Evolutionary conservation across 2,329 filamentous ascomycete genomes (phyloP).

Genomic region (Ceratocystis huliohia): DNA sequence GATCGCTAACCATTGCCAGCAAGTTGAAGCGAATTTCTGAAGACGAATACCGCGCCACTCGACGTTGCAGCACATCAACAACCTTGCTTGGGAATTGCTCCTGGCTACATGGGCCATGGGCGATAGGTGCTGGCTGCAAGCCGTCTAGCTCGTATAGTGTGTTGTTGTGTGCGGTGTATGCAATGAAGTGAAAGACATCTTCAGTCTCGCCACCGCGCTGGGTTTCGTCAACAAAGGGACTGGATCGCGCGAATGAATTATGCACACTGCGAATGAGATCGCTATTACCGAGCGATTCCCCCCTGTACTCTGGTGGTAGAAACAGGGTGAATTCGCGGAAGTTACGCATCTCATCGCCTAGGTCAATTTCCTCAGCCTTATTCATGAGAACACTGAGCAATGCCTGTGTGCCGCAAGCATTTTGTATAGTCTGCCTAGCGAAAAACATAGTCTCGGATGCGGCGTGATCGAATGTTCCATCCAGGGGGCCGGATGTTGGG

Average conservation of each 20-base stretch:
- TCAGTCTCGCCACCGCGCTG: constrained; percentile 58
- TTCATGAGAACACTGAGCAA: constrained; percentile 86
- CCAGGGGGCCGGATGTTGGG: constrained; percentile 51
- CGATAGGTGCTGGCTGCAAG: constrained; percentile 82
- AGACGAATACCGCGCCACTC: constrained; percentile 72
- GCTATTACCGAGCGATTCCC: constrained; percentile 49
- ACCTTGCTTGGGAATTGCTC: constrained; percentile 66
- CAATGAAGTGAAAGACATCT: constrained; percentile 96
- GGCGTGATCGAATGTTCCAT: constrained; percentile 67
- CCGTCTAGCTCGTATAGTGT: constrained; percentile 90
- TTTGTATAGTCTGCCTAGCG: constrained; percentile 93
- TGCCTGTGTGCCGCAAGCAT: constrained; percentile 93
- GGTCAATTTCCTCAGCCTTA: constrained; percentile 56
- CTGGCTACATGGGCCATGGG: constrained; percentile 62
- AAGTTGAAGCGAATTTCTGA: constrained; percentile 93
- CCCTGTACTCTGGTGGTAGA: constrained; percentile 60
- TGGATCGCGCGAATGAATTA: constrained; percentile 80
- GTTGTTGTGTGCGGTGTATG: constrained; percentile 71
- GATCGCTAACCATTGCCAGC: constrained; percentile 78
- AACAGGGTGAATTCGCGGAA: constrained; percentile 83
- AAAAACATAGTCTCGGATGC: constrained; percentile 78
- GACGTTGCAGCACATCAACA: constrained; percentile 71
- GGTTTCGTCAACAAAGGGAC: constrained; percentile 88
- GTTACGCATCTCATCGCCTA: constrained; percentile 56
- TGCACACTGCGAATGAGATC: constrained; percentile 65